These are phyloP conservation scores for Polyplosphaeria fusca DNA, from an alignment of 495 filamentous ascomycete genomes.

Conservation along the genomic window DNA sequence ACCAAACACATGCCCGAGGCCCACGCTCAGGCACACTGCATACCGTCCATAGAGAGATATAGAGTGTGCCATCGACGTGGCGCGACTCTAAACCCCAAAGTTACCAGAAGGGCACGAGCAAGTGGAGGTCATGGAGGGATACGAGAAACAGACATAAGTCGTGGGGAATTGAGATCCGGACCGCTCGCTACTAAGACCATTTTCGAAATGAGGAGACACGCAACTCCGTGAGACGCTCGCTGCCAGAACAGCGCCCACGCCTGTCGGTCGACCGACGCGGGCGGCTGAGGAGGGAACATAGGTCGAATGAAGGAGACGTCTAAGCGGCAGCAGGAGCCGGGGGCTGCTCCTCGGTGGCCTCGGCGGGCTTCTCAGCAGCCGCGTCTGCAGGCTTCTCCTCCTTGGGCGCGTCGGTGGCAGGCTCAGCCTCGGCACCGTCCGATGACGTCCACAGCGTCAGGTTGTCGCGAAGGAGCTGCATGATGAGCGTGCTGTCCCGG, in stretches of 20 bases:
- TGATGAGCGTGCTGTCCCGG: slow-evolving; percentile 99
- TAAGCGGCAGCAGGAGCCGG: slow-evolving; percentile 36
- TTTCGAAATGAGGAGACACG: slow-evolving; percentile 23
- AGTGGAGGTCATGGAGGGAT: slow-evolving; percentile 3
- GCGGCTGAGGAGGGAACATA: slow-evolving; percentile 23
- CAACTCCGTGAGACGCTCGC: slow-evolving; percentile 28
- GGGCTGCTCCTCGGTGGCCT: slow-evolving; percentile 37
- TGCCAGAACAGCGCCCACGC: slow-evolving; percentile 19
- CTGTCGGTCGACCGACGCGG: slow-evolving; percentile 20
- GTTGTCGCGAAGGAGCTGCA: slow-evolving; percentile 99
- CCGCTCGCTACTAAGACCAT: slow-evolving; percentile 29
- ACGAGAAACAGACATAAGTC: slow-evolving; percentile 31
- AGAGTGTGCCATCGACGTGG: not conserved
- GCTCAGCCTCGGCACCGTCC: slow-evolving; percentile 80
- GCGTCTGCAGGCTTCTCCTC: slow-evolving; percentile 45
- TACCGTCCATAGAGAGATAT: not conserved
- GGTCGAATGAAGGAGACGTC: slow-evolving; percentile 20
- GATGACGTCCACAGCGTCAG: slow-evolving; percentile 99
- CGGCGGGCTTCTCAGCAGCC: slow-evolving; percentile 42
- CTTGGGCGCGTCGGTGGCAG: slow-evolving; percentile 55
- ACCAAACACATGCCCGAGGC: slow-evolving; percentile 1
- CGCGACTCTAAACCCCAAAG: not conserved
- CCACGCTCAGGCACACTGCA: not conserved
- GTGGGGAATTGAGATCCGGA: slow-evolving; percentile 23
- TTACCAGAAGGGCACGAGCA: not conserved